phyloP scores from a whole-genome alignment of 2,329 filamentous ascomycete species.

The Penicillium sclerotiorum region DNA sequence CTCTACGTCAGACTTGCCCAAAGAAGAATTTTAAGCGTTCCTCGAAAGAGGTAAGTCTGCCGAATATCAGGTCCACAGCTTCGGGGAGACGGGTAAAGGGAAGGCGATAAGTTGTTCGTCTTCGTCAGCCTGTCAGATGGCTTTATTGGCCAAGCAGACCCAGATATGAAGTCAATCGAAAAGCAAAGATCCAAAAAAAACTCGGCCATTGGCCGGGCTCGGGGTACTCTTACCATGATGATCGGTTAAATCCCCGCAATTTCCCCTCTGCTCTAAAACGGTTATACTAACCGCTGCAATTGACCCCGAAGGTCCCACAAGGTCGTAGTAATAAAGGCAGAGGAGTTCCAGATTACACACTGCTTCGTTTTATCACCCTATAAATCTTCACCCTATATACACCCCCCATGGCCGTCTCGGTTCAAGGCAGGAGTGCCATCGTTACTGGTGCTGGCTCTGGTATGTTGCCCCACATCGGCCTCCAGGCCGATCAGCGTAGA shows the following conservation, averaged over 20 bases:
- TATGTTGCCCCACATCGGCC: conserved; percentile 26
- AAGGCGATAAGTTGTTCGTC: no score
- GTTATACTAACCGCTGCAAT: conserved; percentile 16
- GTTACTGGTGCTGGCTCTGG: conserved; percentile 60
- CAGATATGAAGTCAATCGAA: conserved; percentile 1
- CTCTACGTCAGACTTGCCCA: no score
- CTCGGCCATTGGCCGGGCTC: conserved; percentile 17
- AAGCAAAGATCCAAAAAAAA: not conserved
- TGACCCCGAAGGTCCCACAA: conserved; percentile 16
- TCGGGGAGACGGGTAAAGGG: no score
- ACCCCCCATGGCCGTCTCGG: conserved; percentile 41
- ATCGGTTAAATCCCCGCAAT: conserved; percentile 15
- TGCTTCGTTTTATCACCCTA: not conserved
- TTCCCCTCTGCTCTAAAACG: conserved; percentile 17
- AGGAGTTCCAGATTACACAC: conserved; percentile 1
- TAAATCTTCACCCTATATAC: not conserved
- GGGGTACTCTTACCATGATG: conserved; percentile 8
- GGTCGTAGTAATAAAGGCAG: conserved; percentile 12
- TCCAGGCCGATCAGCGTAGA: not conserved
- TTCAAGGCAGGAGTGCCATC: conserved; percentile 54
- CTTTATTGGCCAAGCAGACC: not conserved
- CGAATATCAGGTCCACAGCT: no score
- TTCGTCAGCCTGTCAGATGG: not conserved
- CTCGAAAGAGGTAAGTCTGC: no score
- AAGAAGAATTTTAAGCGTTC: no score